A percentile compares a stretch with the other conserved stretches of the same genome.
phyloP scores from a whole-genome alignment of 345 rosid species.

The Odontarrhena argentea region DNA sequence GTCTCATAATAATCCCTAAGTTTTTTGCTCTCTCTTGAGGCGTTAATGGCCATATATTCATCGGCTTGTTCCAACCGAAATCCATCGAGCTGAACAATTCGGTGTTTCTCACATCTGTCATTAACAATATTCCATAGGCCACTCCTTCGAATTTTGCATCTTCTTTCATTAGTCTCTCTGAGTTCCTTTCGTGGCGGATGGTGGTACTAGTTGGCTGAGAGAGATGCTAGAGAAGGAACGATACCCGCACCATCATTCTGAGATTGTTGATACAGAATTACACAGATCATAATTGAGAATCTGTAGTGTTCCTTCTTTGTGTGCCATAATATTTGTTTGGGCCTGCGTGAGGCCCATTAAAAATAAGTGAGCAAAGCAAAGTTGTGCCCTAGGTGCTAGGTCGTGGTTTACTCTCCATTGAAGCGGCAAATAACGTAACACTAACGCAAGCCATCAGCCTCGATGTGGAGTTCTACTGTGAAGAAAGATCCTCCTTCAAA shows the following conservation, averaged over 20 bases:
- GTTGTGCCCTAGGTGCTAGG: background rate
- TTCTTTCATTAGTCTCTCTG: conserved; percentile 33
- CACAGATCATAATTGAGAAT: no score
- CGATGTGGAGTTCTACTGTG: conserved; percentile 74
- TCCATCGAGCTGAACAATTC: conserved; percentile 40
- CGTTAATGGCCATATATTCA: conserved; percentile 42
- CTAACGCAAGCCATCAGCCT: conserved; percentile 31
- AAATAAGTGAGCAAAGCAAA: background rate
- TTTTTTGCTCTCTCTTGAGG: conserved; percentile 40
- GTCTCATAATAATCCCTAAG: conserved; percentile 45
- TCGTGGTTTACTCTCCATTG: conserved; percentile 16
- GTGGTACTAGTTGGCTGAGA: no score
- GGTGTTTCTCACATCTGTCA: conserved; percentile 50
- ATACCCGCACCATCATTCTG: no score
- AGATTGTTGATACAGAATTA: no score
- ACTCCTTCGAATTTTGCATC: conserved; percentile 35
- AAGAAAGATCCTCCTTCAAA: conserved; percentile 41
- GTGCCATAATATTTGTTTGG: no score
- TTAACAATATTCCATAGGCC: conserved; percentile 31
- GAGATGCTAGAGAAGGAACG: no score
- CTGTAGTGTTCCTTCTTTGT: no score
- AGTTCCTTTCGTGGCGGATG: no score
- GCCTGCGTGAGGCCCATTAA: conserved; percentile 9
- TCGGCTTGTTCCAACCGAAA: conserved; percentile 49
- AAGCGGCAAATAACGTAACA: conserved; percentile 25